Base-by-base conservation (phyloP, 179 eudicot genomes). In the Amaranthus tricolor region DNA sequence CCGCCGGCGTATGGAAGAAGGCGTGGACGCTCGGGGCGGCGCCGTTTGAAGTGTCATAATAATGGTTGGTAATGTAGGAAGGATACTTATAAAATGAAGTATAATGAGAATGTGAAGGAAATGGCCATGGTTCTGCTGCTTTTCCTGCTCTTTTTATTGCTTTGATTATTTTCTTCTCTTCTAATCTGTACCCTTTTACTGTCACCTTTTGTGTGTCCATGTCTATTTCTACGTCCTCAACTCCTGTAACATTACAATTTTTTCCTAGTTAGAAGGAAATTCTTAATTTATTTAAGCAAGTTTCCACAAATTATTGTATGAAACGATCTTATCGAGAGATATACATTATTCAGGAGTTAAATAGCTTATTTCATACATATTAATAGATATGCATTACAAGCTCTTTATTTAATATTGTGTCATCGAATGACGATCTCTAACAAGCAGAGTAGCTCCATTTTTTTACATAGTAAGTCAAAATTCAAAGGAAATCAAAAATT, bases 111-210 rank as follows among this genome's bases (percentile, higher is more conserved):
- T 87, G 76, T 20, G 86, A 79, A 0, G 97, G 98, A 52, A 90
- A 94, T 0, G 98, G 98, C 98, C 97, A 94, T 48, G 90, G 91
- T 77, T 94, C 97, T 0, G 94, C 97, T 59, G 96, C 94, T 78
- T 94, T 94, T 6, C 98, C 97, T 3, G 92, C 82, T 6, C 96
- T 86, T 62, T 94, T 94, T 7, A 94, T 92, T 57, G 97, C 93
- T 78, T 88, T 92, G 0, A 94, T 83, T 65, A 94, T 94, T 69
- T 88, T 94, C 77, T 75, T 94, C 13, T 94, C 96, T 44, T 94
- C 98, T 76, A 92, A 56, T 0, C 77, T 76, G 51, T 84, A 89
- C 2, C 98, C 98, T 72, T 87, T 83, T 17, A 88, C 90, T 16
- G 93, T 92, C 43, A 88, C 85, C 78, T 88, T 88, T 63, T 88